Percentiles rank a stretch among this genome's conserved stretches.
phyloP scores from a whole-genome alignment of 106 monocot species.

The Apostasia ramifera region DNA sequence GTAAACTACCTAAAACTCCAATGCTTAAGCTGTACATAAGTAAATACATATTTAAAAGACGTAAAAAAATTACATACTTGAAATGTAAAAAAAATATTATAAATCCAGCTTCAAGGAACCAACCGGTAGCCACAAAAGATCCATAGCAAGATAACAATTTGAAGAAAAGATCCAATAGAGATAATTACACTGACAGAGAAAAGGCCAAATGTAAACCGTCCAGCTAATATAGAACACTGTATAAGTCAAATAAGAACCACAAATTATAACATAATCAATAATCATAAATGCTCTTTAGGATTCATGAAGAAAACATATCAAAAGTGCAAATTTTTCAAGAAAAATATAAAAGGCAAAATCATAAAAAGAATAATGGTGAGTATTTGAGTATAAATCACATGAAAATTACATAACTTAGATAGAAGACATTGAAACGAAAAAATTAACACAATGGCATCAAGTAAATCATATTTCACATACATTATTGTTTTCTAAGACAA shows the following conservation, averaged over 20 bases:
- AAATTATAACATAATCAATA: too few relatives aligned
- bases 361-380: too few relatives aligned
- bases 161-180: conserved; percentile 66
- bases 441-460: too few relatives aligned
- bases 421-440: too few relatives aligned
- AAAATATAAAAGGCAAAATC: too few relatives aligned
- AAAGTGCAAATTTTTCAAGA: too few relatives aligned
- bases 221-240: conserved; percentile 83
- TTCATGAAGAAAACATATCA: too few relatives aligned
- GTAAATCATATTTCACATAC: too few relatives aligned
- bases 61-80: not conserved
- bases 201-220: conserved; percentile 66
- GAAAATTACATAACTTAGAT: too few relatives aligned
- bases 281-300: too few relatives aligned
- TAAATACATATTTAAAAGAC: conserved; percentile 9
- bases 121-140: conserved; percentile 71
- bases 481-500: too few relatives aligned
- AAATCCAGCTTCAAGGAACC: not conserved
- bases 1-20: conserved; percentile 37
- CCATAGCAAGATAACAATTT: conserved; percentile 69
- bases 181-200: conserved; percentile 63
- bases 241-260: not conserved
- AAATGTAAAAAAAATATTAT: not conserved
- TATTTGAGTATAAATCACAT: too few relatives aligned
- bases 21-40: conserved; percentile 33